These are phyloP conservation scores for Sungouiozyma intestinalis DNA, from an alignment of 805 yeast species.

Conservation along the genomic window DNA sequence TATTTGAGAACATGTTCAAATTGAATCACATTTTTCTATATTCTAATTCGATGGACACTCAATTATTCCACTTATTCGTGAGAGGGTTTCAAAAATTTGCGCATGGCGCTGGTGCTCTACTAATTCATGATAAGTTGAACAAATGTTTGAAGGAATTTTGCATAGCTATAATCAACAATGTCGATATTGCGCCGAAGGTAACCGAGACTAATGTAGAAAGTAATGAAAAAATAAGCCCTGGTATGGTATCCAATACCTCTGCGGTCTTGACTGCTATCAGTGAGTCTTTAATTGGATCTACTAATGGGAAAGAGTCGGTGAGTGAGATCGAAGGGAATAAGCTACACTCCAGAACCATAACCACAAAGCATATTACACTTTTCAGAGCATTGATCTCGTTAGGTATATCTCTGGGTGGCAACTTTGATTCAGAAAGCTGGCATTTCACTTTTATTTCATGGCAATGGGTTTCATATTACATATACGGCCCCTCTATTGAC, in stretches of 20 bases:
- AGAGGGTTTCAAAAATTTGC: constrained; percentile 72
- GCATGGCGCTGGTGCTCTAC: constrained; percentile 74
- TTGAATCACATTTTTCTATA: constrained; percentile 45
- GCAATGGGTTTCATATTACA: constrained; percentile 67
- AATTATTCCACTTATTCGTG: constrained; percentile 54
- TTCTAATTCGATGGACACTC: constrained; percentile 54
- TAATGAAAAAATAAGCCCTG: neutral
- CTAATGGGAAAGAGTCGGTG: constrained; percentile 1
- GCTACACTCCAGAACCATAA: constrained; percentile 37
- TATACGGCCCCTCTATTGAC: constrained; percentile 48
- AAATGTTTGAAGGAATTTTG: constrained; percentile 41
- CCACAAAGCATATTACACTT: constrained; percentile 62
- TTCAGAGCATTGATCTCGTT: constrained; percentile 69
- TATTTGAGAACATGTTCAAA: constrained; percentile 33
- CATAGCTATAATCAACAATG: constrained; percentile 34
- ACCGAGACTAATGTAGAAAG: constrained; percentile 33
- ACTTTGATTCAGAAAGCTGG: constrained; percentile 57
- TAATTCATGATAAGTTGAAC: constrained; percentile 46
- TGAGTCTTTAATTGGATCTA: constrained; percentile 14
- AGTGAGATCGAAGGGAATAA: constrained; percentile 7
- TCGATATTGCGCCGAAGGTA: constrained; percentile 1
- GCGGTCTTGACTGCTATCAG: constrained; percentile 15
- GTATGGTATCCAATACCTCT: neutral
- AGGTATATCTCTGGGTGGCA: constrained; percentile 73
- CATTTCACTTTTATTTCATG: constrained; percentile 45